Percentiles rank a stretch among this genome's conserved stretches.
phyloP scores from a whole-genome alignment of 164 flowering plant genomes.

The Aristolochia californica region DNA sequence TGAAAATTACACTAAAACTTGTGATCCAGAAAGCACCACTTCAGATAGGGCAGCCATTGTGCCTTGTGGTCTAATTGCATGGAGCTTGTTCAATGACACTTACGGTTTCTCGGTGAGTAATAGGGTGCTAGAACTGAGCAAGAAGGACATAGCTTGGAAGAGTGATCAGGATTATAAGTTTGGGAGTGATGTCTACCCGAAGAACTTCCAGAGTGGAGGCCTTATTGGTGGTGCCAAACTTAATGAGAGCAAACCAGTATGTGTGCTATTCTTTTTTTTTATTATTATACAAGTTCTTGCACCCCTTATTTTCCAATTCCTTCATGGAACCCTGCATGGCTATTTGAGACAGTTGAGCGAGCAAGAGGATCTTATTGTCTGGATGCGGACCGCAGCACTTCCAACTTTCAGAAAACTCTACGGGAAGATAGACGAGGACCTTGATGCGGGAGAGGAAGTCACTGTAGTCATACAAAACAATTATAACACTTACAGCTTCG shows the following conservation, averaged over 20 bases:
- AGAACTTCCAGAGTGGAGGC: constrained; percentile 62
- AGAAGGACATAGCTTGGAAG: constrained; percentile 75
- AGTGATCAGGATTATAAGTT: constrained; percentile 70
- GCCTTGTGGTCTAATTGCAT: constrained; percentile 87
- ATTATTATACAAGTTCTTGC: not conserved
- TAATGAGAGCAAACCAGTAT: constrained; percentile 61
- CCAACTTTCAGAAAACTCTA: constrained; percentile 83
- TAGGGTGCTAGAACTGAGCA: constrained; percentile 34
- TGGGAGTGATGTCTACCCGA: constrained; percentile 66
- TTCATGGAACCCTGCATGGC: not conserved
- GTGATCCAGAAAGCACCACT: constrained; percentile 42
- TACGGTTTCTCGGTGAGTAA: constrained; percentile 39
- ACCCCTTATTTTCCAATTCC: not conserved
- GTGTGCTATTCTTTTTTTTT: constrained; percentile 4
- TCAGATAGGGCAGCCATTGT: constrained; percentile 32
- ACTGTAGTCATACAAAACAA: constrained; percentile 57
- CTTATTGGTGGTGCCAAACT: constrained; percentile 79
- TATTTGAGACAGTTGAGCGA: constrained; percentile 55
- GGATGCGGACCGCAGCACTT: constrained; percentile 96
- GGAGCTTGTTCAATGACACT: constrained; percentile 89
- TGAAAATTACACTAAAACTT: constrained; percentile 22
- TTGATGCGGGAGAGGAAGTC: constrained; percentile 37
- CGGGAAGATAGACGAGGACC: constrained; percentile 65
- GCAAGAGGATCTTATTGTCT: constrained; percentile 84
- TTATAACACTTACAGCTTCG: constrained; percentile 72